A percentile compares a stretch with the other conserved stretches of the same genome.
These are phyloP conservation scores for Exserohilum turcica DNA, from an alignment of 2,329 filamentous ascomycete species.

Conservation along the genomic window DNA sequence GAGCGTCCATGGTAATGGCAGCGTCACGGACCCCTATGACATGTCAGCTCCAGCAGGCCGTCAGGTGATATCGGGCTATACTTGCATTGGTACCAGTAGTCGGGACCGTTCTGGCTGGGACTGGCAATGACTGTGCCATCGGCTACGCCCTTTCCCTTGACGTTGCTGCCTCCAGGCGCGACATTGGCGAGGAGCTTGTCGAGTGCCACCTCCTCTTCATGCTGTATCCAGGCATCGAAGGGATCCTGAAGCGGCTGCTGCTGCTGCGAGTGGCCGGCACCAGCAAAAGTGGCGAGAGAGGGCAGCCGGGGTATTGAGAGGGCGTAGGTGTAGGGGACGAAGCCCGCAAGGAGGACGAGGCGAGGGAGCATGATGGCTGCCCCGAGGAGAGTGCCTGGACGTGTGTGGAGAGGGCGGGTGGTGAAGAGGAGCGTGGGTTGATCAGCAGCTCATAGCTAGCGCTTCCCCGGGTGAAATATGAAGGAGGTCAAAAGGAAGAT, in stretches of 20 bases:
- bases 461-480: neutral
- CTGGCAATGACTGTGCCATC: conserved; percentile 52
- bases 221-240: conserved; percentile 45
- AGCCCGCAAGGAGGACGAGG: conserved; percentile 10
- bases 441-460: conserved; percentile 5
- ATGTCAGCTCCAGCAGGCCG: neutral
- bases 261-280: conserved; percentile 22
- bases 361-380: conserved; percentile 14
- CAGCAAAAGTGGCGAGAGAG: conserved; percentile 21
- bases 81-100: conserved; percentile 54
- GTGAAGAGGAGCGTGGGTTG: neutral
- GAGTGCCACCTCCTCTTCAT: conserved; percentile 44
- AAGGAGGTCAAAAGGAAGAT: neutral
- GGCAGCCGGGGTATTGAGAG: conserved; percentile 38
- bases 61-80: neutral
- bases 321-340: conserved; percentile 27
- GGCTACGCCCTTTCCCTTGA: conserved; percentile 40
- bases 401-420: neutral
- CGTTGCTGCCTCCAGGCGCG: conserved; percentile 49
- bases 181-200: conserved; percentile 51
- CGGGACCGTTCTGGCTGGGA: conserved; percentile 47
- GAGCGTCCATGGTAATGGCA: conserved; percentile 50
- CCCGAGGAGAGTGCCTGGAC: neutral
- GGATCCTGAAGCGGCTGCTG: conserved; percentile 38
- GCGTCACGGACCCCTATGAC: conserved; percentile 50